These are phyloP conservation scores for Paraphaeosphaeria sporulosa DNA, from an alignment of 2,329 filamentous ascomycete genomes.

Conservation along the genomic window DNA sequence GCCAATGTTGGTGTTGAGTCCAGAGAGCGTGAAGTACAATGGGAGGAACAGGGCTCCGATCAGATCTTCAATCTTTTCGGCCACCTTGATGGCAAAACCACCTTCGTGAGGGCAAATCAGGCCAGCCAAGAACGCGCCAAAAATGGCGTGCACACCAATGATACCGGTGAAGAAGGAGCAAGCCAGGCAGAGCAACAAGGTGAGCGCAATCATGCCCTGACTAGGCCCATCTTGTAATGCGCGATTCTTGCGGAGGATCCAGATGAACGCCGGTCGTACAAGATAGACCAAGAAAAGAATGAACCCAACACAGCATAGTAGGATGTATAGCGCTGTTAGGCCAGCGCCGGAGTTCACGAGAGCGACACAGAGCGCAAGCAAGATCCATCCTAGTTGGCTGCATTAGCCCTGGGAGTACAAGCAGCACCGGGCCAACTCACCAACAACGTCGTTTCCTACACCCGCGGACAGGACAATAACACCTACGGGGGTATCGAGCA, in stretches of 20 bases:
- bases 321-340: slow-evolving; percentile 82
- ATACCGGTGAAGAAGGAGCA: slow-evolving; percentile 89
- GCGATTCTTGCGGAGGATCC: slow-evolving; percentile 74
- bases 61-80: slow-evolving; percentile 93
- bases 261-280: slow-evolving; percentile 77
- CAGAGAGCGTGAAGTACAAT: slow-evolving; percentile 92
- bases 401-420: slow-evolving; percentile 16
- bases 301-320: slow-evolving; percentile 79
- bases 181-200: slow-evolving; percentile 77
- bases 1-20: slow-evolving; percentile 86
- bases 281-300: slow-evolving; percentile 76
- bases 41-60: slow-evolving; percentile 84
- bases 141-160: slow-evolving; percentile 93
- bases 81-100: slow-evolving; percentile 88
- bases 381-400: slow-evolving; percentile 71
- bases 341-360: slow-evolving; percentile 88
- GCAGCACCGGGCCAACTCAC: slow-evolving; percentile 27
- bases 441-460: slow-evolving; percentile 89
- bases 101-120: slow-evolving; percentile 90
- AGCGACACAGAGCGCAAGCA: slow-evolving; percentile 91
- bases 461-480: slow-evolving; percentile 89
- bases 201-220: slow-evolving; percentile 83
- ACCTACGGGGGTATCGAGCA: slow-evolving; percentile 83
- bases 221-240: slow-evolving; percentile 88
- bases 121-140: slow-evolving; percentile 89